Base-by-base conservation (phyloP, 306 rosid species). In the Inga laurina region DNA sequence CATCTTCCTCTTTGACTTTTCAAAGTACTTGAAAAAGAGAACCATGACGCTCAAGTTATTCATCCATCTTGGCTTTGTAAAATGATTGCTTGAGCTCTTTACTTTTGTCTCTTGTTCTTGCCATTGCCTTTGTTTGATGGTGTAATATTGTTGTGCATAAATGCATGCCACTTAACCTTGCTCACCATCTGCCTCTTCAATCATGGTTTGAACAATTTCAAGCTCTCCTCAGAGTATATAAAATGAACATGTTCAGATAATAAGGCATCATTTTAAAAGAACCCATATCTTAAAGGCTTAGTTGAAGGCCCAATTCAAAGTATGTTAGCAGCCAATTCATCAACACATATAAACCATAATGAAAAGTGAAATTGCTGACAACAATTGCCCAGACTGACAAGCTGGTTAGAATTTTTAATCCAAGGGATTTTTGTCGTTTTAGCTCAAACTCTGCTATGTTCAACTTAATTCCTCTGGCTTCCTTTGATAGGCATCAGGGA, bases 251-350 rank as follows among this genome's bases (percentile, higher is more conserved):
- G 88, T 96, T 96, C 27, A 94, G 85, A 88, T 94, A 96, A 1
- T 27, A 27, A 27, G 99, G 99, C 95, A 94, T 48, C 98, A 96
- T 96, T 70, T 94, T 96, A 12, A 97, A 94, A 76, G 97, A 92
- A n/a, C 99, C 99, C 99, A 96, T 94, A n/a, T 96, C 99, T 27
- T 94, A 97, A n/a, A 94, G 92, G 88, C 99, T 94, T 80, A 96
- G 93, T 85, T 91, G 87, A 83, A 94, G 97, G 22, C 99, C 99
- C 51, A 94, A 80, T 82, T 96, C 95, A 82, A 96, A 96, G 86
- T 96, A 96, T 2, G 99, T 96, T 0, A 98, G 98, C 27, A 94
- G 89, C 99, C 99, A 96, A 81, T 96, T 96, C 99, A 96, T 96
- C 79, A 96, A 80, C 82, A 96, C 98, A 66, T 96, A 96, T 59